Evolutionary conservation across 306 rosid genomes (phyloP).

Genomic region (Begonia loranthoides): DNA sequence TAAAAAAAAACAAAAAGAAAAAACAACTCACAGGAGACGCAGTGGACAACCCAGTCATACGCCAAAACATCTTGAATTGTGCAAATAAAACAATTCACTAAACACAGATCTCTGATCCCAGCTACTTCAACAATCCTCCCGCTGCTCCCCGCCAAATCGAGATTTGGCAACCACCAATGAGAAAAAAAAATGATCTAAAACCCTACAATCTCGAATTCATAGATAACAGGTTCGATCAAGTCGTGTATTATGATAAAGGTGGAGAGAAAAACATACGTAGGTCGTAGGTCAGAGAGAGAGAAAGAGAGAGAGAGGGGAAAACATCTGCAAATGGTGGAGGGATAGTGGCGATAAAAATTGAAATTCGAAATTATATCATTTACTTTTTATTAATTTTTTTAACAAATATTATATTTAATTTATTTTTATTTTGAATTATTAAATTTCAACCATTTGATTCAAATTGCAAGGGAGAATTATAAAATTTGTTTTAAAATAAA

Average conservation of each 20-base stretch:
- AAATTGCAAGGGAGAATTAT: too few species aligned
- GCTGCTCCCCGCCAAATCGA: constrained; percentile 10
- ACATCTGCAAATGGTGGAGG: too few species aligned
- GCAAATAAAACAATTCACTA: constrained; percentile 7
- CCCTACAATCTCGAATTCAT: constrained; percentile 34
- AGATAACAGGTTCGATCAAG: too few species aligned
- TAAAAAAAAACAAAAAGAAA: not conserved
- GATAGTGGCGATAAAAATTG: too few species aligned
- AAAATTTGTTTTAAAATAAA: too few species aligned
- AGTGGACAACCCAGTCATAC: constrained; percentile 94
- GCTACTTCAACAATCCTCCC: constrained; percentile 57
- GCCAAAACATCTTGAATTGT: constrained; percentile 85
- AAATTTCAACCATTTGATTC: too few species aligned
- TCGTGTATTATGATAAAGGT: too few species aligned
- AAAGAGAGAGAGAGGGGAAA: constrained; percentile 3
- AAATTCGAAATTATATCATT: too few species aligned
- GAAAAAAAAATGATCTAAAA: constrained; percentile 14
- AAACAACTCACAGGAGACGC: constrained; percentile 84
- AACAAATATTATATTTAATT: too few species aligned
- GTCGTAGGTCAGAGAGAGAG: constrained; percentile 12
- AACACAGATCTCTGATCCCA: constrained; percentile 55
- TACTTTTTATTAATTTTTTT: too few species aligned
- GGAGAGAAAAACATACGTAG: not conserved
- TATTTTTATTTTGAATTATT: too few species aligned
- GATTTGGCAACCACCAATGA: constrained; percentile 13